A percentile compares a stretch with the other conserved stretches of the same genome.
Conservation (phyloP, 768 basidiomycete genomes). For the Russula virescens region DNA sequence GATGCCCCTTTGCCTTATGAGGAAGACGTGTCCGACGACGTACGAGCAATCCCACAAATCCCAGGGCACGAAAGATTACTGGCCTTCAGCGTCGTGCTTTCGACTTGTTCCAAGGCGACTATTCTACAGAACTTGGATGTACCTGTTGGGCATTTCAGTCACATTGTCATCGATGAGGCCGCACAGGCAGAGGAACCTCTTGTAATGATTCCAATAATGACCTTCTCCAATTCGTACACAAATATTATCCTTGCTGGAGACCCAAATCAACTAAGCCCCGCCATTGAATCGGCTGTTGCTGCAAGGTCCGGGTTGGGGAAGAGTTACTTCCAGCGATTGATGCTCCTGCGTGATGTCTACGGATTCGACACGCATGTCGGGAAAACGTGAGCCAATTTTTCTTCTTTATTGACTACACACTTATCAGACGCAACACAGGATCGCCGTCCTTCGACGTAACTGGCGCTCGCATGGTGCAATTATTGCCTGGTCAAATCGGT, state of each 20-base stretch:
- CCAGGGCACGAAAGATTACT: constrained; percentile 35
- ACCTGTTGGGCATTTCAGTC: constrained; percentile 47
- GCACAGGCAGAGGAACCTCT: constrained; percentile 58
- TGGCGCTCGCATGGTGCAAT: constrained; percentile 34
- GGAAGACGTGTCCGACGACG: constrained; percentile 13
- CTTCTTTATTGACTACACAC: not conserved
- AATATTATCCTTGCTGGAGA: constrained; percentile 38
- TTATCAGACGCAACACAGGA: constrained; percentile 19
- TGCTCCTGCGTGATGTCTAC: constrained; percentile 31
- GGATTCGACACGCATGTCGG: constrained; percentile 26
- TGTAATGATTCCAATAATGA: constrained; percentile 40
- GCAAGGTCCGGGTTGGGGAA: constrained; percentile 27
- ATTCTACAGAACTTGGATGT: constrained; percentile 45
- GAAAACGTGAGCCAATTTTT: constrained; percentile 29
- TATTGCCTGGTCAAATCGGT: constrained; percentile 50
- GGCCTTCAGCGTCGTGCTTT: constrained; percentile 47
- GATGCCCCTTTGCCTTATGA: constrained; percentile 42
- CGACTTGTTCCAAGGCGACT: constrained; percentile 51
- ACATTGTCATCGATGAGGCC: constrained; percentile 62
- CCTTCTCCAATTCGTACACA: constrained; percentile 31
- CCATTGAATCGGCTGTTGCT: constrained; percentile 32
- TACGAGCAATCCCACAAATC: constrained; percentile 24
- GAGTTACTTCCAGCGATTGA: constrained; percentile 36
- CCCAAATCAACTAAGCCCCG: constrained; percentile 35
- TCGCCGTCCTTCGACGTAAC: constrained; percentile 20